Evolutionary conservation across 192 early-diverging fungal species (phyloP), one percentile per base, ranked within the genome.

Genomic region (Glomus cerebriforme): DNA sequence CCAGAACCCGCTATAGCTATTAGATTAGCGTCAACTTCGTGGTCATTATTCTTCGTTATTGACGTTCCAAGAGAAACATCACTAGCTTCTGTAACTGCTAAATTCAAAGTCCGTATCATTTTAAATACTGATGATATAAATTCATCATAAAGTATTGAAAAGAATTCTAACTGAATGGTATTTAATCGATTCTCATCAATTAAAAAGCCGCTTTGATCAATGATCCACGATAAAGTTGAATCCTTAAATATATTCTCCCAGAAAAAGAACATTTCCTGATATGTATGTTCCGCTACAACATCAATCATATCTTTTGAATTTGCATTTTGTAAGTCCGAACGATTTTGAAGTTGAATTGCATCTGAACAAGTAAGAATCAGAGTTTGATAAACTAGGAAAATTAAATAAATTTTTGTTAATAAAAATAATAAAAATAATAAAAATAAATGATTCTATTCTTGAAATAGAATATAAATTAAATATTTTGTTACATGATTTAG

Each of bases 241-340:
- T 71, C 47, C 7, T 83, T 82, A 49, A 93, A 90, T 8, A 94
- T 68, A 19, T 82, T 72, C n/a, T 85, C 71, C 93, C 92, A 93
- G 43, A 93, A 87, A 67, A 83, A 79, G 6, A 90, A 66, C 64
- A 87, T 89, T 39, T 90, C 86, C 12, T 87, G 82, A 60, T 89
- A 90, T 0, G 85, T 85, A 64, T 85, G 84, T 34, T 79, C 78
- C 10, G 24, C 43, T 1, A 54, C 29, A 8, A 83, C 79, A 13
- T 80, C 70, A 60, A 70, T 49, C 32, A 67, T 65, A 27, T 34
- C 66, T 24, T n/a, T 7, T 26, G 58, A 22, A 47, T 27, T 59
- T 59, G 12, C 17, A 26, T n/a, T 19, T 67, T 59, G 59, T 17
- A 17, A 29, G 35, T 68, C 66, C 39, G n/a, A 17, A 17, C 1